phyloP scores from a whole-genome alignment of 2,329 filamentous ascomycete species.

The Parascedosporium putredinis region DNA sequence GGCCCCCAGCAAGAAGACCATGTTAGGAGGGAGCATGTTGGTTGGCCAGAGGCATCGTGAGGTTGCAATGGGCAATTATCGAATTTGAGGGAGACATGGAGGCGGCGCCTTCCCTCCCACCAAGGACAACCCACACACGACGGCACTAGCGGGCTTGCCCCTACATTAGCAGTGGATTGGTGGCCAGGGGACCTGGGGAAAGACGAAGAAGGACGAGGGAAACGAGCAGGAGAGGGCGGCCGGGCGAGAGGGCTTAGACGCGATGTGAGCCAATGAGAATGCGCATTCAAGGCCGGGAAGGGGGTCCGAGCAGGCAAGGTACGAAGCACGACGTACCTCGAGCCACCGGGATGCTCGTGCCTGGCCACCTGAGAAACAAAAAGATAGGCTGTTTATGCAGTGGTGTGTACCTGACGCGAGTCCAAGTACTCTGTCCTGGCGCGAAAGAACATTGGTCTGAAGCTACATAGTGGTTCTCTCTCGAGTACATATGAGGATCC shows the following conservation, averaged over 20 bases:
- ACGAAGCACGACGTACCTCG: not conserved
- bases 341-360: not conserved
- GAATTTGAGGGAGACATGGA: too few species aligned
- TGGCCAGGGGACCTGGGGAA: not conserved
- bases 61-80: slow-evolving; percentile 1
- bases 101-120: not conserved
- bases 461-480: too few species aligned
- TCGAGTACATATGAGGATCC: not conserved
- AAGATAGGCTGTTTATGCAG: not conserved
- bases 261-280: slow-evolving; percentile 2
- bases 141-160: not conserved
- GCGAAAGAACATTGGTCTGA: too few species aligned
- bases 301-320: not conserved
- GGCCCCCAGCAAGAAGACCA: not conserved
- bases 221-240: not conserved
- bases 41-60: not conserved
- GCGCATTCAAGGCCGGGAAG: not conserved
- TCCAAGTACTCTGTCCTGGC: not conserved
- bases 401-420: not conserved
- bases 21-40: not conserved
- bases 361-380: not conserved
- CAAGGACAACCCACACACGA: not conserved
- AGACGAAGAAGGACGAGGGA: not conserved
- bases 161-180: not conserved
- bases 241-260: not conserved